phyloP scores from a whole-genome alignment of 129 eudicot species.

The Tagetes erecta region DNA sequence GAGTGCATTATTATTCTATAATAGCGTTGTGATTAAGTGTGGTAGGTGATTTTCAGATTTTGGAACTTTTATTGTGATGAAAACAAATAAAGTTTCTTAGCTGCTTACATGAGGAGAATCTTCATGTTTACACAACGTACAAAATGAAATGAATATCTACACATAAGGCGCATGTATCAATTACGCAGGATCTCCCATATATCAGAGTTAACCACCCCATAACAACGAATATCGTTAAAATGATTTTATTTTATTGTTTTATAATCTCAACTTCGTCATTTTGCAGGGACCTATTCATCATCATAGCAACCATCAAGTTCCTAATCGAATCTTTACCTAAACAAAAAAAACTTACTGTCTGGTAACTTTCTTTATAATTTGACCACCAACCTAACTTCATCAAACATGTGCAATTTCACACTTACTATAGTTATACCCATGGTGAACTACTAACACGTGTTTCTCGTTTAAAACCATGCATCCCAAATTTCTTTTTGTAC shows the following conservation, averaged over 20 bases:
- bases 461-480: not conserved
- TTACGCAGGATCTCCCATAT: not conserved
- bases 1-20: not conserved
- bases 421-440: not conserved
- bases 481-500: not conserved
- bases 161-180: not conserved
- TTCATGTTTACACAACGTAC: not conserved
- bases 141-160: not conserved
- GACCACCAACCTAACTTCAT: not conserved
- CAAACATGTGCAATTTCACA: not conserved
- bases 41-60: not conserved
- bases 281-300: not conserved
- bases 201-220: not conserved
- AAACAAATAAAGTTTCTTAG: not conserved
- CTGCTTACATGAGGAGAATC: not conserved
- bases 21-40: not conserved
- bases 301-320: not conserved
- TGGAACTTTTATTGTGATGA: not conserved
- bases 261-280: conserved; percentile 12
- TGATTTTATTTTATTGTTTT: not conserved
- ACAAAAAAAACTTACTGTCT: not conserved
- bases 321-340: not conserved
- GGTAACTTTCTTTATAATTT: no score
- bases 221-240: not conserved
- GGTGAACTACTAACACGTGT: not conserved